A percentile compares a stretch with the other conserved stretches of the same genome.
phyloP scores from a whole-genome alignment of 139 green algal genomes.

The Dunaliella sp. region DNA sequence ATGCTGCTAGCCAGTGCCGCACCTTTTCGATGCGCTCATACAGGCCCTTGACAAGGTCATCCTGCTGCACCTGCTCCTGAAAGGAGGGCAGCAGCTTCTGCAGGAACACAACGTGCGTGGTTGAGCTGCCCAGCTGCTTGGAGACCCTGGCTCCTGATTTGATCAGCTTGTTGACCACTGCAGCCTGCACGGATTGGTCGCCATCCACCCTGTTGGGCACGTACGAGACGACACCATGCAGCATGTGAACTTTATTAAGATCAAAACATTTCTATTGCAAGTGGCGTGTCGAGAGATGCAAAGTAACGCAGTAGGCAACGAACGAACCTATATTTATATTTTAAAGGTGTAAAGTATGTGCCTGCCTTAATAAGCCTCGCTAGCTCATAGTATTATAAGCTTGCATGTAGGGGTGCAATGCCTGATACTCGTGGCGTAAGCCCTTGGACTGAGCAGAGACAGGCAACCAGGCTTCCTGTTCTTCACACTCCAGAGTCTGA shows the following conservation, averaged over 20 bases:
- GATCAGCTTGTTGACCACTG: not conserved
- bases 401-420: too few relatives aligned
- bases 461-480: too few relatives aligned
- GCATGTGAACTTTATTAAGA: not conserved
- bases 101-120: conserved; percentile 4
- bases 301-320: too few relatives aligned
- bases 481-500: too few relatives aligned
- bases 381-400: not conserved
- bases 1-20: too few relatives aligned
- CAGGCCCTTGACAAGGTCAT: not conserved
- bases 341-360: not conserved
- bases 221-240: not conserved
- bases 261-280: not conserved
- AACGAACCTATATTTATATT: not conserved
- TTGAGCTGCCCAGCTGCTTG: not conserved
- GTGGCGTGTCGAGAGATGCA: too few relatives aligned
- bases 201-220: conserved; percentile 7
- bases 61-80: conserved; percentile 8
- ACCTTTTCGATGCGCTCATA: not conserved
- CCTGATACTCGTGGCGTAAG: not conserved
- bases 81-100: conserved; percentile 1
- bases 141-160: not conserved
- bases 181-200: conserved; percentile 2
- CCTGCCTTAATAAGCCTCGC: not conserved
- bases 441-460: too few relatives aligned